Evolutionary conservation across 2,329 filamentous ascomycete species (phyloP), one percentile per base, ranked within the genome.

Genomic region (Fusarium euwallaceae): DNA sequence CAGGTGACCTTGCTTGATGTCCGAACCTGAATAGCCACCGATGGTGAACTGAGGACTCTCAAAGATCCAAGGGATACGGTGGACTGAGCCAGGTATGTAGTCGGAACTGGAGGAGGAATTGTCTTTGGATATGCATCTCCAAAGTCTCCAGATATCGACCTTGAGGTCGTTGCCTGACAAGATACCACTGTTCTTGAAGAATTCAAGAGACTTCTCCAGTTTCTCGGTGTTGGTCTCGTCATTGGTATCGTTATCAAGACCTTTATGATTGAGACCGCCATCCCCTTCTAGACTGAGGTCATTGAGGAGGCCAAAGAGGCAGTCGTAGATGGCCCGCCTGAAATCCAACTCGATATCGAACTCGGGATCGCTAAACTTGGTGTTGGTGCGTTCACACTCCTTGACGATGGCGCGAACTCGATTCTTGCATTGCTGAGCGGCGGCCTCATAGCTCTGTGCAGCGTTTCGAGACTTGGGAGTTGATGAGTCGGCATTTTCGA

Each of bases 1-100:
- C 72, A 88, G 88, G 11, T 70, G 71, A 22, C 84, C 84, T 66
- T 86, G 85, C 72, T 83, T 84, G 70, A 86, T 83, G 41, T 86
- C 84, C 1, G 84, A 82, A 48, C 81, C 80, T 12, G 83, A 82
- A 70, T 80, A 86, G 16, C 83, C 83, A 32, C 82, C 81, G n/a
- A 84, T 73, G 17, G 81, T 84, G 66, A 86, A 86, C 55, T 82
- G 81, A 0, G 84, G 83, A 11, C 79, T 80, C 53, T 84, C 83
- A 48, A 86, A 86, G 66, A 85, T 82, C 83, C 84, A 86, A 63
- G 85, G 83, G 14, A 87, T 73, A 7, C 85, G 82, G 71, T 87
- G 84, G 12, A 86, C 80, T 2, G 84, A 83, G n/a, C 82, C 80
- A 2, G 84, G 83, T 34, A 72, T 70, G 14, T 53, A 45, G 17